These are phyloP conservation scores for Nymphaea colorata DNA, from an alignment of 164 flowering plant species.

Conservation along the genomic window DNA sequence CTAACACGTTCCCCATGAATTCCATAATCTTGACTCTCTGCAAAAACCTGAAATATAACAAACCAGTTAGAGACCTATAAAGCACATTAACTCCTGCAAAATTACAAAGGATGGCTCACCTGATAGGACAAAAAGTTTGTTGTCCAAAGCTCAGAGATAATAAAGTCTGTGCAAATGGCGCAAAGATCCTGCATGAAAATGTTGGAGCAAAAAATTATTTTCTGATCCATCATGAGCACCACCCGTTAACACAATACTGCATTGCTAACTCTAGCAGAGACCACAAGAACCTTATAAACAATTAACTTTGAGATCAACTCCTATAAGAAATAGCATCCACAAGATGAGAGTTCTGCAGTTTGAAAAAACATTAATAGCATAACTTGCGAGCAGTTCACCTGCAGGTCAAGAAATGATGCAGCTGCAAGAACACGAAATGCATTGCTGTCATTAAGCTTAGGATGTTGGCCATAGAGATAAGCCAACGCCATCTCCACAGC, in stretches of 20 bases:
- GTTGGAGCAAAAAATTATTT: neutral
- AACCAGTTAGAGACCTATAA: constrained; percentile 1
- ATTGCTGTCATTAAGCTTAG: constrained; percentile 79
- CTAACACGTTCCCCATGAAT: constrained; percentile 95
- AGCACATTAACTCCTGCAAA: neutral
- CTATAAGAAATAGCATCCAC: neutral
- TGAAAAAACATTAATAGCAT: neutral
- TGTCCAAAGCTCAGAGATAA: constrained; percentile 88
- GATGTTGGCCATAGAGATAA: constrained; percentile 86
- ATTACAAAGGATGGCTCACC: constrained; percentile 26
- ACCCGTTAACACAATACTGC: neutral
- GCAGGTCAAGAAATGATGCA: constrained; percentile 97
- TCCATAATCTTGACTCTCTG: constrained; percentile 96
- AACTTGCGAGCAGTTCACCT: constrained; percentile 23
- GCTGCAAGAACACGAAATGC: constrained; percentile 98
- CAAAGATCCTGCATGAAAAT: constrained; percentile 71
- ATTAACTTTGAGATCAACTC: neutral
- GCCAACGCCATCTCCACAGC: constrained; percentile 87
- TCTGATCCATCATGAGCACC: neutral
- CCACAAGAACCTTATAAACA: too few species aligned
- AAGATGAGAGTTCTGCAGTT: neutral
- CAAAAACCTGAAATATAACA: constrained; percentile 56
- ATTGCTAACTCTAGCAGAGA: too few species aligned
- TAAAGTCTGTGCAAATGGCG: constrained; percentile 94
- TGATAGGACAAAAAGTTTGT: constrained; percentile 90